Conservation (phyloP, 306 rosid genomes). For the Morella rubra region DNA sequence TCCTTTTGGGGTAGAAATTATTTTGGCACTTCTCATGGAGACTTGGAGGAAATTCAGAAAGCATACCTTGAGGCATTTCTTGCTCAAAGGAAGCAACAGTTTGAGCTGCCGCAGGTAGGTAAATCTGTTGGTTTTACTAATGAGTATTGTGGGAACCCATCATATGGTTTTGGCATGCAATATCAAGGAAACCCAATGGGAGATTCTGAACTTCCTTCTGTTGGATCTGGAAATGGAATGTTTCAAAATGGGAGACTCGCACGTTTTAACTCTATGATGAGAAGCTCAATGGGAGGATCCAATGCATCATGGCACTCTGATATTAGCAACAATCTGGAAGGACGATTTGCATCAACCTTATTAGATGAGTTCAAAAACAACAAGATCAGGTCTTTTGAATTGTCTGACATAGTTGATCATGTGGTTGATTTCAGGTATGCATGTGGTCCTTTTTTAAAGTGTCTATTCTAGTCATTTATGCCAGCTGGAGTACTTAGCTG, state of each 20-base stretch:
- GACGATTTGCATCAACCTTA: conserved; percentile 60
- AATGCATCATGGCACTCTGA: conserved; percentile 59
- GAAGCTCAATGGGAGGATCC: conserved; percentile 66
- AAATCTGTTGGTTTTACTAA: conserved; percentile 58
- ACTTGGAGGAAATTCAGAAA: conserved; percentile 63
- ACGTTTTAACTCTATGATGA: conserved; percentile 55
- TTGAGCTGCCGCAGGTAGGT: conserved; percentile 63
- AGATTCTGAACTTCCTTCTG: conserved; percentile 53
- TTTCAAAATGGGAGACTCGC: conserved; percentile 62
- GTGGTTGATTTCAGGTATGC: conserved; percentile 87
- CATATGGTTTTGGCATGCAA: conserved; percentile 60
- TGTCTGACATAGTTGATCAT: conserved; percentile 71
- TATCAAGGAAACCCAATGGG: conserved; percentile 59
- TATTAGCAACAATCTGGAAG: conserved; percentile 57
- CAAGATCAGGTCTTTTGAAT: conserved; percentile 83
- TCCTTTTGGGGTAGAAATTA: conserved; percentile 54
- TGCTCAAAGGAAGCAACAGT: conserved; percentile 74
- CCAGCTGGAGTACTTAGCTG: conserved; percentile 28
- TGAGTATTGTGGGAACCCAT: conserved; percentile 55
- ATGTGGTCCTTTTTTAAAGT: conserved; percentile 18
- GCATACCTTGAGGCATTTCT: conserved; percentile 75
- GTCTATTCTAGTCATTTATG: conserved; percentile 24
- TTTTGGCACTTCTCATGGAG: conserved; percentile 53
- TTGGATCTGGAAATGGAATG: conserved; percentile 57
- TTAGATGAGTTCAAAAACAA: conserved; percentile 93